phyloP scores from a whole-genome alignment of 257 asterid species.

The Solanum rostratum region DNA sequence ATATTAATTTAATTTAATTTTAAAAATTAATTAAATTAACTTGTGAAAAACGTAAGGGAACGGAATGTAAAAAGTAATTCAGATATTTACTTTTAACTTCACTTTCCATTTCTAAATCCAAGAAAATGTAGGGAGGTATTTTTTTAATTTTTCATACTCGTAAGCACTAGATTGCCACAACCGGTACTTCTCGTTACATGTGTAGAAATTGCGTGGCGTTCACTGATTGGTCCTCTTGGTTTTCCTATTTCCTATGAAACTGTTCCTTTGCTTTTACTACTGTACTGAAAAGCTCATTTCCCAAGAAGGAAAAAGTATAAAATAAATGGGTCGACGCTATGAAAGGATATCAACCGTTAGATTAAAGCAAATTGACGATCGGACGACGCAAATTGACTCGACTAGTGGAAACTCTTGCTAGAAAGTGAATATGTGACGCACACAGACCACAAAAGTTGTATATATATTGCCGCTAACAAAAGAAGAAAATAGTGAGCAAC shows the following conservation, averaged over 20 bases:
- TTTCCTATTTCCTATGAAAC: neutral
- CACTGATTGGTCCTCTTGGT: neutral
- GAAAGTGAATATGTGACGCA: neutral
- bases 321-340: neutral
- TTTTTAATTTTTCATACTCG: neutral
- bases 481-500: neutral
- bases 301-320: neutral
- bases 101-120: neutral
- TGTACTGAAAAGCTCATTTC: neutral
- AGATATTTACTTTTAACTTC: neutral
- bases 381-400: conserved; percentile 11
- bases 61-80: too few species aligned
- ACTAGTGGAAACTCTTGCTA: neutral
- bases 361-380: conserved; percentile 7
- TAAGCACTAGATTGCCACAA: neutral
- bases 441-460: neutral
- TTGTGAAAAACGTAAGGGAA: too few species aligned
- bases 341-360: neutral
- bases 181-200: neutral
- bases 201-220: neutral
- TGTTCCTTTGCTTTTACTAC: neutral
- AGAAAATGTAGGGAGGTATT: neutral
- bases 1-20: too few species aligned
- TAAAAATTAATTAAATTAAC: too few species aligned
- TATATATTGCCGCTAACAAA: neutral